phyloP scores from a whole-genome alignment of 176 grass and related monocot species.

The Pontederia paniculata region DNA sequence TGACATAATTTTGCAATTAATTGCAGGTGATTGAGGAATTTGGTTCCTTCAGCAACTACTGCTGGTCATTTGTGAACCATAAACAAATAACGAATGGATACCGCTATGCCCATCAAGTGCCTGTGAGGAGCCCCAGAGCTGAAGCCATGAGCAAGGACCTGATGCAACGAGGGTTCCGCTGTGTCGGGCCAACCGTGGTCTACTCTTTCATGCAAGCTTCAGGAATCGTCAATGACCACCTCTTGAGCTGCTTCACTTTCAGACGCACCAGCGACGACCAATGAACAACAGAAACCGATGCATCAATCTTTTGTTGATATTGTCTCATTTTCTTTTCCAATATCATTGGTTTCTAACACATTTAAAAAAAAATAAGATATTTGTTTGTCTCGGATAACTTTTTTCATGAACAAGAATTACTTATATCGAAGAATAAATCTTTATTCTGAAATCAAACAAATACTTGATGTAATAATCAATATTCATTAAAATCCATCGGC shows the following conservation, averaged over 20 bases:
- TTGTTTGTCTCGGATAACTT: no score
- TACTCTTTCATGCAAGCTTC: constrained; percentile 61
- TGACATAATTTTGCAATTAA: not conserved
- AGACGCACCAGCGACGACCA: constrained; percentile 8
- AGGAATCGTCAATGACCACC: constrained; percentile 48
- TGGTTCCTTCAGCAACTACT: constrained; percentile 49
- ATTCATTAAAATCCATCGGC: no score
- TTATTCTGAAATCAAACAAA: no score
- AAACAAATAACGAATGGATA: constrained; percentile 31
- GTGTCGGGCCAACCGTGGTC: constrained; percentile 44
- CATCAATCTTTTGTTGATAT: no score
- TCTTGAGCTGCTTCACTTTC: constrained; percentile 43
- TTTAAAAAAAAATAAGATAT: no score
- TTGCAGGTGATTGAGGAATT: constrained; percentile 38
- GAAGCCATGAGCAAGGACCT: constrained; percentile 54
- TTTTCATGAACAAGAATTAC: no score
- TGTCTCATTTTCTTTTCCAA: no score
- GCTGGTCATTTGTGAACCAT: constrained; percentile 55
- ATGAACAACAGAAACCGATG: no score
- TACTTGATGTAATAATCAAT: no score
- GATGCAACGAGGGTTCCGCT: constrained; percentile 53
- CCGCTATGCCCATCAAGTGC: constrained; percentile 37
- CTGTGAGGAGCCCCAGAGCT: constrained; percentile 47
- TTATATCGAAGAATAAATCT: no score
- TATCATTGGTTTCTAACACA: no score